Percentiles rank a stretch among this genome's conserved stretches.
These are phyloP conservation scores for Tinospora cordifolia DNA, from an alignment of 164 flowering plant species.

Conservation along the genomic window DNA sequence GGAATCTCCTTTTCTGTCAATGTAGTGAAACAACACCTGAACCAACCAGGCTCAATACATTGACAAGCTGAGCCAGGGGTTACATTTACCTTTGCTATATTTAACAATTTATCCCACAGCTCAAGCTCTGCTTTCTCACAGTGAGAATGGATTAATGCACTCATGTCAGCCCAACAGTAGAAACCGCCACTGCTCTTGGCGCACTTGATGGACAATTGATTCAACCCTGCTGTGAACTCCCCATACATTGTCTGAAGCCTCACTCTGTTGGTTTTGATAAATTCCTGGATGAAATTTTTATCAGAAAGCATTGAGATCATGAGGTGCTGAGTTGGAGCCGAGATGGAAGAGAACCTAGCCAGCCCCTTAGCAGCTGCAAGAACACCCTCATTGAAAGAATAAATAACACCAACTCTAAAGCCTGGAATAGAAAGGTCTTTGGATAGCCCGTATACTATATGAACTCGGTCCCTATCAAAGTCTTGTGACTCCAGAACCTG, in stretches of 20 bases:
- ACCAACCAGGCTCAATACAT: slow-evolving; percentile 98
- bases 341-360: slow-evolving; percentile 67
- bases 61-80: slow-evolving; percentile 90
- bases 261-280: slow-evolving; percentile 34
- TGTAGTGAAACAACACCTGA: slow-evolving; percentile 62
- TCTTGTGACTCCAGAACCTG: slow-evolving; percentile 61
- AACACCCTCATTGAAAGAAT: slow-evolving; percentile 61
- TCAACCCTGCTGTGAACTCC: slow-evolving; percentile 48
- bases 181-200: slow-evolving; percentile 61
- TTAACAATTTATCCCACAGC: slow-evolving; percentile 79
- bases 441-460: slow-evolving; percentile 68
- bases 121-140: slow-evolving; percentile 94
- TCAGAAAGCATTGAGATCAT: slow-evolving; percentile 76
- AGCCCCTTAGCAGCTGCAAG: slow-evolving; percentile 62
- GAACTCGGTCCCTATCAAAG: slow-evolving; percentile 63
- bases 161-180: slow-evolving; percentile 95
- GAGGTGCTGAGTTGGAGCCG: slow-evolving; percentile 63
- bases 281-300: slow-evolving; percentile 36
- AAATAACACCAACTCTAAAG: slow-evolving; percentile 59
- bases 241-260: slow-evolving; percentile 43
- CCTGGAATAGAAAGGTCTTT: slow-evolving; percentile 73
- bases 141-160: slow-evolving; percentile 65
- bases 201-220: slow-evolving; percentile 59
- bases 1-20: slow-evolving; percentile 66
- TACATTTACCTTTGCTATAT: slow-evolving; percentile 61